Base-by-base conservation (phyloP, 140 eudicot species). In the Anethum foeniculum region DNA sequence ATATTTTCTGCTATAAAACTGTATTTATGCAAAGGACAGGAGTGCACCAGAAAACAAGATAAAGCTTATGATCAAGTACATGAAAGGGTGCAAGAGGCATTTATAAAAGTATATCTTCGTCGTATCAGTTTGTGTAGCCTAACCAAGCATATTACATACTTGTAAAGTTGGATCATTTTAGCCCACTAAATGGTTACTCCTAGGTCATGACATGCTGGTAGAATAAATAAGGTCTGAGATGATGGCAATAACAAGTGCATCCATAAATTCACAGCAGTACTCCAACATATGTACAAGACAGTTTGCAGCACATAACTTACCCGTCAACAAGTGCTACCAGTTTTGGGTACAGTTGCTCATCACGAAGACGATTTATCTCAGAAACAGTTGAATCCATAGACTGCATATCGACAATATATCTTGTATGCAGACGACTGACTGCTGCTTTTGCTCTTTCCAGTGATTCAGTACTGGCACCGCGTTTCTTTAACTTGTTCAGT, bases 361-460 rank as follows among this genome's bases (percentile, higher is more conserved):
- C 80, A 54, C 71, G 80, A 16, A 52, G 49, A 54, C 71, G 80
- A 77, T 77, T 51, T 19, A 77, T 77, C 62, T 77, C 80, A 7
- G 80, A 52, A 77, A 77, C 71, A 54, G 80, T 77, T 51, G 80
- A 77, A 56, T 77, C 80, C 71, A 77, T 77, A 21, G 80, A 77
- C 71, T 77, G 80, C 80, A 77, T 95, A 83, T 95, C 99, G 4
- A 95, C 99, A 43, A 95, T 93, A 87, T 95, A 95, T 88, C 98
- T 91, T 60, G 99, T 95, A 85, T 95, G 99, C 85, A 95, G 80
- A 83, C 90, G 98, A 85, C 99, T 95, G 41, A 95, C 96, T 30
- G 97, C 75, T 79, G 99, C 97, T 87, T 95, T 95, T 82, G 91
- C 87, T 83, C 93, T 91, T 88, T 95, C 99, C 72, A 95, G 38